Evolutionary conservation across 2,329 filamentous ascomycete species (phyloP), one percentile per base, ranked within the genome.

Genomic region (Trichoderma oligosporum): DNA sequence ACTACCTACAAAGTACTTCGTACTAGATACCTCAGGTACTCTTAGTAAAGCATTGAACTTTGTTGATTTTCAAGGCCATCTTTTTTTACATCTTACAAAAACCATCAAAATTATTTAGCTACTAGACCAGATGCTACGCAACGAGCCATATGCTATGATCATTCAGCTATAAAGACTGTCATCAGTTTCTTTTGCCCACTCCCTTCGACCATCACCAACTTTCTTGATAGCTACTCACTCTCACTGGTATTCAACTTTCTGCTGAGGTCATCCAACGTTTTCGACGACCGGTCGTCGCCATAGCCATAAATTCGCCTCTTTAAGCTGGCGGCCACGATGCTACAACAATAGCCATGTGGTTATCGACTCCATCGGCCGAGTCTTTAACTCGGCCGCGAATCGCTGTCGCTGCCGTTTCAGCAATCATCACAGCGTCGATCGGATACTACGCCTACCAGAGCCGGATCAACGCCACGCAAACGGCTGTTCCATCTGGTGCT

Each of bases 361-460:
- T 70, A 65, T 73, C 75, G 68, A 76, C 75, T 63, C 67, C 74
- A 60, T 76, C 78, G 68, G 74, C 77, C 71, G 81, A 82, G 68
- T 79, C 75, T 64, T 71, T 85, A 57, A 78, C 78, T 55, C 76
- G 82, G 63, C 77, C 78, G 46, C 77, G 80, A 58, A 65, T 84
- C 57, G 77, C 82, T 57, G 75, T 88, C 24, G 76, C 82, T 49
- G 62, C 83, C 22, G 65, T 83, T 36, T 81, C 83, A 35, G 78
- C 79, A 44, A 68, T 83, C 44, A 80, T 82, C 1, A 80, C 82
- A 41, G 78, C 76, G 9, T 84, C 81, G 47, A 72, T 81, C 55
- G 77, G 80, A 57, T 88, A 84, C 66, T 79, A 83, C 57, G 71
- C 84, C 63, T 87, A 85, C 68, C 67, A 67, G 64, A 70, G 69